A percentile compares a stretch with the other conserved stretches of the same genome.
Evolutionary conservation across 2,329 filamentous ascomycete species (phyloP).

Genomic region (Ophiostoma tasmaniense): DNA sequence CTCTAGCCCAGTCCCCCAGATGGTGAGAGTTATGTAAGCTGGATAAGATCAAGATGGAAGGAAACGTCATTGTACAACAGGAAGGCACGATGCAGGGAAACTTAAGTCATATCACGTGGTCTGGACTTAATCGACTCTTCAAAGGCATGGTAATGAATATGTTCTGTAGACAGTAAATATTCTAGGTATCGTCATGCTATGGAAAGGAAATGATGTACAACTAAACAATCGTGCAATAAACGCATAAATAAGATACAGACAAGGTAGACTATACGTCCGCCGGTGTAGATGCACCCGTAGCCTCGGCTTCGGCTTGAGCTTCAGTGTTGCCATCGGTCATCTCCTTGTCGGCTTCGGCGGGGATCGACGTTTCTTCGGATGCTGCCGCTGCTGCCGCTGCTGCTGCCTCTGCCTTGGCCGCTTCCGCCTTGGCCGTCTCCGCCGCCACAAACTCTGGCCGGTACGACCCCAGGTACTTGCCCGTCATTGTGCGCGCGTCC

Average conservation of each 20-base stretch:
- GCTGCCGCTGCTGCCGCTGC: no score
- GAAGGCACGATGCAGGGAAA: background rate
- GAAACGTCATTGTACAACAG: background rate
- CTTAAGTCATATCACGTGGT: background rate
- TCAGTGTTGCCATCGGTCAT: no score
- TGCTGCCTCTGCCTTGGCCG: background rate
- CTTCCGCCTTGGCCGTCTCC: background rate
- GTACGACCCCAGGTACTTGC: slow-evolving; percentile 54
- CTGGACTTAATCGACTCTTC: background rate
- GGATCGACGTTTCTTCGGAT: background rate
- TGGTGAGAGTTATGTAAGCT: background rate
- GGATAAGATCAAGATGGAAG: background rate
- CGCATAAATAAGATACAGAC: background rate
- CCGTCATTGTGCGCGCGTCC: slow-evolving; percentile 53
- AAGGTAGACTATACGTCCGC: background rate
- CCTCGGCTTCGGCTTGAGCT: background rate
- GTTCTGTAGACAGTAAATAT: background rate
- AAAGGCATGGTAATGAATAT: background rate
- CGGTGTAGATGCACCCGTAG: background rate
- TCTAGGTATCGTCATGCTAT: background rate
- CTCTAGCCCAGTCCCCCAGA: no score
- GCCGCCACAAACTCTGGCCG: slow-evolving; percentile 42
- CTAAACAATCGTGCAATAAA: background rate
- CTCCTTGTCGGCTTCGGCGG: background rate
- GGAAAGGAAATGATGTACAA: background rate